Conservation (phyloP, 768 basidiomycete species). For the Leucocoprinus birnbaumii region DNA sequence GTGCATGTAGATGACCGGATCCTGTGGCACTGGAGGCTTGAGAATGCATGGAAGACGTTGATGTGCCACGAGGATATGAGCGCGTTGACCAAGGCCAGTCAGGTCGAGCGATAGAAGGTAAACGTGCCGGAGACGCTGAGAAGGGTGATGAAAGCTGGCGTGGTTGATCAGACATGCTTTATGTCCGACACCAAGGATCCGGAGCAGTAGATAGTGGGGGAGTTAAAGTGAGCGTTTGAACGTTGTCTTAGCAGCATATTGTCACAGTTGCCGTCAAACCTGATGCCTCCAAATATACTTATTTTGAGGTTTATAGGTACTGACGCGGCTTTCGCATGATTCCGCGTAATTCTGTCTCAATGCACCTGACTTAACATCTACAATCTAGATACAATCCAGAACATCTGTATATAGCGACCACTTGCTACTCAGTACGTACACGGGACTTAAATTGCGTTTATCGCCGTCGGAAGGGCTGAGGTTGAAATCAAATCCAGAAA, state of each 20-base stretch:
- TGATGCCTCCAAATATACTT: background rate
- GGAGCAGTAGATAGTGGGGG: background rate
- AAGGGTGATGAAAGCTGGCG: conserved; percentile 33
- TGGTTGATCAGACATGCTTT: conserved; percentile 35
- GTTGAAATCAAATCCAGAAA: too few relatives aligned
- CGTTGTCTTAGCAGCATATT: conserved; percentile 1
- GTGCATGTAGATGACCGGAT: conserved; percentile 20
- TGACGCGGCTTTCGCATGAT: too few relatives aligned
- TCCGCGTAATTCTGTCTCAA: too few relatives aligned
- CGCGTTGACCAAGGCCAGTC: conserved; percentile 59
- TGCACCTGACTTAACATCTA: too few relatives aligned
- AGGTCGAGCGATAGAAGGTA: conserved; percentile 47
- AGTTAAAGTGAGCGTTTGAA: background rate
- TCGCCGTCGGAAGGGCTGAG: too few relatives aligned
- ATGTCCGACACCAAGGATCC: background rate
- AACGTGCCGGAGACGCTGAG: conserved; percentile 44
- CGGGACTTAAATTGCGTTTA: too few relatives aligned
- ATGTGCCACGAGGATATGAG: conserved; percentile 25
- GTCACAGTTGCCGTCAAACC: background rate
- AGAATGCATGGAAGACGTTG: conserved; percentile 32
- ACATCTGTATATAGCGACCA: too few relatives aligned
- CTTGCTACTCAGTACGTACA: too few relatives aligned
- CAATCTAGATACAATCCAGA: too few relatives aligned
- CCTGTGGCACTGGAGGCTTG: conserved; percentile 19
- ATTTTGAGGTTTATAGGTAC: too few relatives aligned